These are phyloP conservation scores for Oxytropis ochrocephala DNA, from an alignment of 306 rosid species.

Conservation along the genomic window DNA sequence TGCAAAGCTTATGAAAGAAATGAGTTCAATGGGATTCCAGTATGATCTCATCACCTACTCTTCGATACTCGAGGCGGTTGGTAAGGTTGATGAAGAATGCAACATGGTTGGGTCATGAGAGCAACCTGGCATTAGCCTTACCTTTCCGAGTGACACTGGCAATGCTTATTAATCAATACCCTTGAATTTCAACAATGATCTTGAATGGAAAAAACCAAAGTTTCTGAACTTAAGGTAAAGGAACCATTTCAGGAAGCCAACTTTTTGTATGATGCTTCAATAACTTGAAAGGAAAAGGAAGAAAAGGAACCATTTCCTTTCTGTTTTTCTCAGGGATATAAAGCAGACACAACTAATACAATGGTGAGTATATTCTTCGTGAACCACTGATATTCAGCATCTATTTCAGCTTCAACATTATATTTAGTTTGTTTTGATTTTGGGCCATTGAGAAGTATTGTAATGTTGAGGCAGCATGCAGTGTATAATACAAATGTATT, in stretches of 20 bases:
- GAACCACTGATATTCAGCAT: neutral
- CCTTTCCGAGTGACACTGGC: neutral
- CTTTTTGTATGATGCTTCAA: neutral
- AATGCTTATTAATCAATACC: neutral
- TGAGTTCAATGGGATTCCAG: slow-evolving; percentile 64
- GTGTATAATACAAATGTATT: neutral
- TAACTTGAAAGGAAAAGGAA: neutral
- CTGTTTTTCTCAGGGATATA: no score
- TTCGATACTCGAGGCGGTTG: slow-evolving; percentile 93
- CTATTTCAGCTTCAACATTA: neutral
- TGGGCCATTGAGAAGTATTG: neutral
- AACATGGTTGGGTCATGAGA: slow-evolving; percentile 20
- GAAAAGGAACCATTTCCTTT: no score
- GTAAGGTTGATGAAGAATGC: slow-evolving; percentile 66
- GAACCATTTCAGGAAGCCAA: neutral
- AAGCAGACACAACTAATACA: neutral
- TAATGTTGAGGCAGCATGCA: neutral
- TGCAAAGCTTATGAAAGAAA: slow-evolving; percentile 85
- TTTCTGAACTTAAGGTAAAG: neutral
- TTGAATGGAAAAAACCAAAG: neutral
- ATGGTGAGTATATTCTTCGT: neutral
- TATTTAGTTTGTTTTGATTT: neutral
- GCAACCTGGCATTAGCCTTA: neutral
- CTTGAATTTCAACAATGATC: neutral
- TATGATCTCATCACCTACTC: slow-evolving; percentile 81